Evolutionary conservation across 2,329 filamentous ascomycete species (phyloP).

Genomic region (Ceratocystis destructans): DNA sequence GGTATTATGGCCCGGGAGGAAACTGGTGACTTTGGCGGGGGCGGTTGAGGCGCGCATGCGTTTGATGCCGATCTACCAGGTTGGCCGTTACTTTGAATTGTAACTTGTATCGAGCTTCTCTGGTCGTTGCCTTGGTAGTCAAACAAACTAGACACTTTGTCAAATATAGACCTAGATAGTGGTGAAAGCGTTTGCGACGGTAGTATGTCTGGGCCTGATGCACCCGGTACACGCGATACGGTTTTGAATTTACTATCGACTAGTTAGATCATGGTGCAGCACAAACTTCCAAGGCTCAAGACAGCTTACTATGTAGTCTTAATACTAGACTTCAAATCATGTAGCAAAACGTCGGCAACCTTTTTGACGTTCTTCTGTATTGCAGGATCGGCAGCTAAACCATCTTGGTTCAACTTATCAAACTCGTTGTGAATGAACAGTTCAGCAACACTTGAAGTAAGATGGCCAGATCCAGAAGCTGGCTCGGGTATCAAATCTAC

Average conservation of each 20-base stretch:
- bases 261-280: constrained; percentile 22
- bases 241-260: constrained; percentile 39
- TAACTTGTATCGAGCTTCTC: constrained; percentile 5
- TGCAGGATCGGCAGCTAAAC: constrained; percentile 37
- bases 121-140: constrained; percentile 14
- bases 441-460: constrained; percentile 37
- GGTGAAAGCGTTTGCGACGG: constrained; percentile 36
- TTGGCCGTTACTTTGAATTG: constrained; percentile 8
- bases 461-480: constrained; percentile 42
- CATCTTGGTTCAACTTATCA: constrained; percentile 58
- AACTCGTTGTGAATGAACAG: constrained; percentile 42
- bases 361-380: constrained; percentile 54
- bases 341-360: constrained; percentile 59
- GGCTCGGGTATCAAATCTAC: constrained; percentile 54
- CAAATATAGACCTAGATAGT: constrained; percentile 32
- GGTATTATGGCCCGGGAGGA: not conserved
- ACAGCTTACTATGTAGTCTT: constrained; percentile 51
- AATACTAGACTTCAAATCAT: constrained; percentile 57
- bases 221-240: constrained; percentile 21
- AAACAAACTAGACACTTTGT: constrained; percentile 25
- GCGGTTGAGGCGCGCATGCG: constrained; percentile 18
- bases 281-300: not conserved
- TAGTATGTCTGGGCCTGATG: constrained; percentile 10
- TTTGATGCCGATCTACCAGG: constrained; percentile 16
- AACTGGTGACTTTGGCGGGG: constrained; percentile 18